Evolutionary conservation across 2,329 filamentous ascomycete genomes (phyloP), one percentile per base, ranked within the genome.

Genomic region (Exophiala sideris): DNA sequence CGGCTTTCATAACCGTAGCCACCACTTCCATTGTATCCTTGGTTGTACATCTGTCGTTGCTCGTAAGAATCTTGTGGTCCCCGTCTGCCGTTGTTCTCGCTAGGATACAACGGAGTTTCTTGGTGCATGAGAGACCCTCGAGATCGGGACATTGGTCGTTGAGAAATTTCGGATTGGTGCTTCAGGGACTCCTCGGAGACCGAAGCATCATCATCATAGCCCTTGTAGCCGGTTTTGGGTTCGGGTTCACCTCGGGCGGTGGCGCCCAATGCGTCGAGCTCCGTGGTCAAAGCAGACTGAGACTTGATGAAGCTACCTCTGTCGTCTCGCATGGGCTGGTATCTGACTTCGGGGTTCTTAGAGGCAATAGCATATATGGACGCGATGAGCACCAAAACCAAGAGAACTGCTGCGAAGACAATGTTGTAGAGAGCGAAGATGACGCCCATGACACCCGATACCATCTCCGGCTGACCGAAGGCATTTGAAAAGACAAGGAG

Each of bases 271-370:
- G 91, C 91, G 70, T 96, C 91, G 47, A 96, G 80, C 73, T 96
- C 91, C 6, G 91, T 95, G 3, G 87, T 82, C 50, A 96, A 77
- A 66, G 92, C 86, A 4, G 88, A 88, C 71, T 94, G 88, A 11
- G 91, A 96, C 78, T 96, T 96, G 84, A 96, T 96, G 75, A 97
- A 96, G 8, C 91, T 96, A 48, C 89, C 90, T 65, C 92, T 87
- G 71, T 97, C 92, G 66, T 97, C 92, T 50, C 88, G 87, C 91
- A 97, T 96, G 65, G 90, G 91, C 72, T 96, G 90, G 73, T 97
- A 97, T 58, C 91, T 86, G 39, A 88, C 89, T 69, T 97, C 92
- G 18, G 92, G 92, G 74, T 96, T 95, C 81, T 95, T 95, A 58
- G 89, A 89, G 69, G 90, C 83, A 67, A 96, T 84, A 44, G 89